Percentiles rank a stretch among this genome's conserved stretches.
These are phyloP conservation scores for Fraxinus albicans DNA, from an alignment of 305 asterid genomes.

Conservation along the genomic window DNA sequence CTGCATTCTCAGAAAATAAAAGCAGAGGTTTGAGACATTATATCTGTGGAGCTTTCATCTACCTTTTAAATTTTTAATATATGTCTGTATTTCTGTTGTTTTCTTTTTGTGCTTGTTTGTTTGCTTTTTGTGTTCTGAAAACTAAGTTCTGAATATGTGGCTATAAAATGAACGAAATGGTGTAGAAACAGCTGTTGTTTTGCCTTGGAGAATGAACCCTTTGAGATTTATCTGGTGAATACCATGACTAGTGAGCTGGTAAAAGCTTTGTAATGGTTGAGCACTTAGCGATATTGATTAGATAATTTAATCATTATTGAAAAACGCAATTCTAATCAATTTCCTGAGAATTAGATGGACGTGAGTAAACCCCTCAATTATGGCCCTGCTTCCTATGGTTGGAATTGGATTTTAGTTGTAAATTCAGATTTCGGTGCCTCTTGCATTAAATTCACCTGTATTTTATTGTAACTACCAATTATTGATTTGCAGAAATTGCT, in stretches of 20 bases:
- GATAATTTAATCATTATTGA: neutral
- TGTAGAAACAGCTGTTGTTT: neutral
- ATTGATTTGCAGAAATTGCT: slow-evolving; percentile 52
- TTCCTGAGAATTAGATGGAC: neutral
- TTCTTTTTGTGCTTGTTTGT: neutral
- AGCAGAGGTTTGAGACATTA: slow-evolving; percentile 60
- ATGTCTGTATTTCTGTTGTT: neutral
- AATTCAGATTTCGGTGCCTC: neutral
- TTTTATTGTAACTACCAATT: slow-evolving; percentile 7
- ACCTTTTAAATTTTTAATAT: slow-evolving; percentile 14
- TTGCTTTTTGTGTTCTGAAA: neutral
- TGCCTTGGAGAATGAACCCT: slow-evolving; percentile 7
- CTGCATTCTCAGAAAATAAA: slow-evolving; percentile 48
- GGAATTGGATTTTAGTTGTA: neutral
- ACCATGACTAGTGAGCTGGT: slow-evolving; percentile 7
- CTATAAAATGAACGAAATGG: neutral
- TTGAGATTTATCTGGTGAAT: neutral
- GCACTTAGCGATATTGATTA: neutral
- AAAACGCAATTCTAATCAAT: neutral
- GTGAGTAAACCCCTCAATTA: slow-evolving; percentile 1
- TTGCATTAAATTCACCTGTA: slow-evolving; percentile 3
- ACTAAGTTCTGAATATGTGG: neutral
- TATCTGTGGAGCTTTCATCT: slow-evolving; percentile 12
- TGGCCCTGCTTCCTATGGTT: neutral
- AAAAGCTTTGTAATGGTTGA: neutral